Percentiles rank a stretch among this genome's conserved stretches.
Evolutionary conservation across 2,329 filamentous ascomycete species (phyloP).

Genomic region (Aspergillus tubingensis): DNA sequence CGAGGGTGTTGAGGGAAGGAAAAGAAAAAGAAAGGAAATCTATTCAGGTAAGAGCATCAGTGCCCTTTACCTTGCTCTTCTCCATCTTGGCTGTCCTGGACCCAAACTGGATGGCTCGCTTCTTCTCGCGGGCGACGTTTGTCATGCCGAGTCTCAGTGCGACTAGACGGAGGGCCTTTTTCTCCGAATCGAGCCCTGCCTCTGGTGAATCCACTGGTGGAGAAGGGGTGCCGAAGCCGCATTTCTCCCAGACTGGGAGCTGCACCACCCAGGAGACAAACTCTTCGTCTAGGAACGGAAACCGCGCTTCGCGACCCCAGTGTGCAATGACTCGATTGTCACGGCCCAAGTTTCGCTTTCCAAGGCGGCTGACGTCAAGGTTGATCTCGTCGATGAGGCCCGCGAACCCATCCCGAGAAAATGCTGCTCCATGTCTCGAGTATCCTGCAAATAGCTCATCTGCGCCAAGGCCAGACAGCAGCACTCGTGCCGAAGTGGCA

Average conservation of each 20-base stretch:
- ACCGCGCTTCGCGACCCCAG: constrained; percentile 85
- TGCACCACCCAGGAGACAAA: constrained; percentile 79
- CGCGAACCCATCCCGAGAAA: constrained; percentile 65
- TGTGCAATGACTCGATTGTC: constrained; percentile 90
- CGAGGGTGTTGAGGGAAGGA: not conserved
- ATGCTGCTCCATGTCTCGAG: constrained; percentile 77
- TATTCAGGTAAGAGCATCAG: constrained; percentile 52
- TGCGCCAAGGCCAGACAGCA: constrained; percentile 89
- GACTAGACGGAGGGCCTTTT: constrained; percentile 75
- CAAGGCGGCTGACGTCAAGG: constrained; percentile 80
- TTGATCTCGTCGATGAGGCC: constrained; percentile 80
- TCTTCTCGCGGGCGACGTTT: constrained; percentile 79
- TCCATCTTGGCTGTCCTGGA: constrained; percentile 83
- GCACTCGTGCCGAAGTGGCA: constrained; percentile 72
- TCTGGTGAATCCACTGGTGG: constrained; percentile 18
- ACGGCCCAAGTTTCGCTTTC: constrained; percentile 90
- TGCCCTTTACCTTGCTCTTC: constrained; percentile 65
- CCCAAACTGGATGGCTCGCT: constrained; percentile 86
- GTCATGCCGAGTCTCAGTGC: constrained; percentile 73
- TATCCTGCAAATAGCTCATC: constrained; percentile 97
- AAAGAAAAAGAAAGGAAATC: not conserved
- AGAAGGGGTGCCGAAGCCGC: constrained; percentile 68
- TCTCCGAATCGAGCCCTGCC: constrained; percentile 68
- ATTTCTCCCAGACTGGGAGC: constrained; percentile 79
- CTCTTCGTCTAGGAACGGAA: constrained; percentile 85